These are phyloP conservation scores for Lentinus brumalis DNA, from an alignment of 768 basidiomycete genomes.

Conservation along the genomic window DNA sequence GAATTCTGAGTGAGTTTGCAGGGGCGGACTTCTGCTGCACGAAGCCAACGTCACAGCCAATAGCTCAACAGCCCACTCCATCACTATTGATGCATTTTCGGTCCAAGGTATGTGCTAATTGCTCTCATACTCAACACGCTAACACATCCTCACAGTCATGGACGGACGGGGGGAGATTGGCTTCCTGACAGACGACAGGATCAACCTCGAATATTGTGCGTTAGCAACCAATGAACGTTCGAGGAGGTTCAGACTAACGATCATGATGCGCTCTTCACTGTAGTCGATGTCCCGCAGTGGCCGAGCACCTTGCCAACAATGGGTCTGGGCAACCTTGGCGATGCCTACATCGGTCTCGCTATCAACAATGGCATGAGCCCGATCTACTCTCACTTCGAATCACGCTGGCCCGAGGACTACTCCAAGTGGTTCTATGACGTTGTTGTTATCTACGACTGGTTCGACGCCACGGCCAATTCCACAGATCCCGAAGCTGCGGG, in stretches of 20 bases:
- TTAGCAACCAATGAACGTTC: background rate
- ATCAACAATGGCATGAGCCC: conserved; percentile 14
- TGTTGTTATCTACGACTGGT: conserved; percentile 14
- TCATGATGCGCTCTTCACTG: too few species aligned
- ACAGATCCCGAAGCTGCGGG: conserved; percentile 9
- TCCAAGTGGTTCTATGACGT: conserved; percentile 18
- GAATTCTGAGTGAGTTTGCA: background rate
- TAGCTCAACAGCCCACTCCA: background rate
- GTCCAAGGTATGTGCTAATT: background rate
- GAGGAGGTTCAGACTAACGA: background rate
- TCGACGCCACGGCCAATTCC: background rate
- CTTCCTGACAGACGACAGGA: conserved; percentile 13
- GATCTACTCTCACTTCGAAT: conserved; percentile 13
- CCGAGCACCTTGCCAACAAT: conserved; percentile 4
- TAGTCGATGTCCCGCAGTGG: conserved; percentile 1
- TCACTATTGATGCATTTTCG: background rate
- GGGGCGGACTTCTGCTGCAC: conserved; percentile 9
- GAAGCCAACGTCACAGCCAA: background rate
- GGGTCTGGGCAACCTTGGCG: background rate
- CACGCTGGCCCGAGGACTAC: conserved; percentile 5
- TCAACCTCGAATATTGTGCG: conserved; percentile 15
- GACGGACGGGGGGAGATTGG: conserved; percentile 3
- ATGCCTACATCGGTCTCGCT: conserved; percentile 9
- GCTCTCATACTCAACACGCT: background rate
- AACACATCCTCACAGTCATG: background rate